Base-by-base conservation (phyloP, 805 yeast genomes). In the Metschnikowia noctiluminum region DNA sequence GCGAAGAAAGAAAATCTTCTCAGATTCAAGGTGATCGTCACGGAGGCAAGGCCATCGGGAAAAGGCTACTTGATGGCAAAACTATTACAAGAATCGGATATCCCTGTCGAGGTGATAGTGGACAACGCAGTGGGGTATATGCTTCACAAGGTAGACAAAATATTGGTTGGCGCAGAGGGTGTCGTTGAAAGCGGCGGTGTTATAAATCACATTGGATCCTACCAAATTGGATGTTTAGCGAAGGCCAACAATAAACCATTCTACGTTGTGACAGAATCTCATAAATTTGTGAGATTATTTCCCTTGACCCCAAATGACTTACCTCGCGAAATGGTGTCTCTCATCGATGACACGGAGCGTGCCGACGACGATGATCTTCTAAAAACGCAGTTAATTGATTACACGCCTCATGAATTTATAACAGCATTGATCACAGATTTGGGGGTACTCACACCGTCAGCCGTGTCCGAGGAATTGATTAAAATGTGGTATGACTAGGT, bases 171-270 rank as follows among this genome's bases (percentile, higher is more conserved):
- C 47, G 99, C 99, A 1, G 99, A 94, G 69, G 99, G 99, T 57
- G 99, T 94, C 3, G 96, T 96, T 3, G 99, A 94, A 71, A 86
- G 95, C 64, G 99, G 99, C 48, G 99, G 99, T 32, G 89, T 95
- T 42, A 92, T 94, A 57, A 94, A 94, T 68, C 91, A 87, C 57
- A 84, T 94, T 53, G 99, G 99, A 6, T 85, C 96, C 1, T 94
- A 89, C 67, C 97, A 94, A 62, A 85, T 92, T 42, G 97, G 97
- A 36, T 92, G 94, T 40, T 71, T 94, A 50, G 96, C 98, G 2
- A 85, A 87, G 58, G 83, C 86, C 50, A 87, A 96, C 52, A 87
- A 89, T 63, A 92, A 89, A 64, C 99, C 98, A 6, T 80, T 94
- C 40, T 94, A 91, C 59, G 98, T 90, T 41, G 94, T 89, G 8